Evolutionary conservation across 2,329 filamentous ascomycete species (phyloP).

Genomic region (Botrytis tulipae): DNA sequence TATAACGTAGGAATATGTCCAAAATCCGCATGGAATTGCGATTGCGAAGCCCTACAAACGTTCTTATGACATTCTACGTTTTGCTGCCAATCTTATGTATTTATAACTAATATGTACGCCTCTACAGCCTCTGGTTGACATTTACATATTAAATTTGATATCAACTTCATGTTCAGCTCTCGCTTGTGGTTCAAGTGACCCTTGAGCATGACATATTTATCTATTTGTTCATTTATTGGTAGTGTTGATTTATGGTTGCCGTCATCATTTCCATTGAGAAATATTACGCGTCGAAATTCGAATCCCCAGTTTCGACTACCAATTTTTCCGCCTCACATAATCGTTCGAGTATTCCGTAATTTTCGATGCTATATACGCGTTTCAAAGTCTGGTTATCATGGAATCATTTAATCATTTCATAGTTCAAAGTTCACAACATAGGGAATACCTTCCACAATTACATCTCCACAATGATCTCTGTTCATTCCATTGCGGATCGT

Average conservation of each 20-base stretch:
- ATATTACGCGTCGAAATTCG: not conserved
- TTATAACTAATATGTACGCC: too few species aligned
- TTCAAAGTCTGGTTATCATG: not conserved
- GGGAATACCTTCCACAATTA: not conserved
- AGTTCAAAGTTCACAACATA: not conserved
- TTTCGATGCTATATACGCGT: not conserved
- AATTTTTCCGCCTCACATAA: not conserved
- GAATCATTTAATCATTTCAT: not conserved
- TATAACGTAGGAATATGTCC: slow-evolving; percentile 5
- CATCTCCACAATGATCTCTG: not conserved
- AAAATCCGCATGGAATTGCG: not conserved
- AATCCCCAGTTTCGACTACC: not conserved
- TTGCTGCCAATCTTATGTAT: not conserved
- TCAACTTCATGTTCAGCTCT: not conserved
- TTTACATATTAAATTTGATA: not conserved
- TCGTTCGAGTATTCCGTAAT: not conserved
- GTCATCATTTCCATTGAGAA: not conserved
- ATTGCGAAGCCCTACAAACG: not conserved
- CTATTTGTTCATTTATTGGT: not conserved
- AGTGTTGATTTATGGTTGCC: not conserved
- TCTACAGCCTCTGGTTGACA: not conserved
- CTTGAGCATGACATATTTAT: not conserved
- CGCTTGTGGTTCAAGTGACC: not conserved
- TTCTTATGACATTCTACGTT: not conserved
- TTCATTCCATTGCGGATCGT: not conserved